Percentiles rank a stretch among this genome's conserved stretches.
These are phyloP conservation scores for Holtermanniella nyarrowii DNA, from an alignment of 768 basidiomycete species.

Conservation along the genomic window DNA sequence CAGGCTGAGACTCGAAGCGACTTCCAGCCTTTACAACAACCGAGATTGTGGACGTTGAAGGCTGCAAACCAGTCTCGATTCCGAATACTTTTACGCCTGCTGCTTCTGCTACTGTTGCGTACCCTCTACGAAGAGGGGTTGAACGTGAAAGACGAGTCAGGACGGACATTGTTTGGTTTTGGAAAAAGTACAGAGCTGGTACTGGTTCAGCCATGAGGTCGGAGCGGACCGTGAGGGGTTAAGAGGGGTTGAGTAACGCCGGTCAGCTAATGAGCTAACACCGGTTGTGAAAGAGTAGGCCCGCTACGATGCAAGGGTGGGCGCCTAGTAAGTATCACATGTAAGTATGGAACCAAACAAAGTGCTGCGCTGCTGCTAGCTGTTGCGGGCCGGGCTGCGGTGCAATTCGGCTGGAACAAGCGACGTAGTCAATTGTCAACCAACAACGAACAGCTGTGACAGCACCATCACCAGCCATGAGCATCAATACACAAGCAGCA, in stretches of 20 bases:
- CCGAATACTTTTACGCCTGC: conserved; percentile 78
- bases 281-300: not conserved
- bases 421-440: no score
- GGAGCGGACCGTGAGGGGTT: not conserved
- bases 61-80: conserved; percentile 65
- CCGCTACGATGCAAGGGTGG: not conserved
- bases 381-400: no score
- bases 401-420: no score
- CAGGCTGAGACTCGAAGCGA: conserved; percentile 76
- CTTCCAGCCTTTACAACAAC: conserved; percentile 87
- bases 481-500: conserved; percentile 5
- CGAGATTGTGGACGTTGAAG: conserved; percentile 64
- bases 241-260: no score
- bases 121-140: conserved; percentile 40
- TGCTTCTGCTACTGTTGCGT: conserved; percentile 60
- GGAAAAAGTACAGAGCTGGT: not conserved
- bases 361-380: no score
- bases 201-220: not conserved
- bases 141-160: not conserved
- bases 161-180: conserved; percentile 1
- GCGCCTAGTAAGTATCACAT: no score
- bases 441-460: no score
- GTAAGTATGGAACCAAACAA: no score
- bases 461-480: not conserved
- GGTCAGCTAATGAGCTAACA: not conserved